phyloP scores from a whole-genome alignment of 2,329 filamentous ascomycete species.

The Aspergillus niger region DNA sequence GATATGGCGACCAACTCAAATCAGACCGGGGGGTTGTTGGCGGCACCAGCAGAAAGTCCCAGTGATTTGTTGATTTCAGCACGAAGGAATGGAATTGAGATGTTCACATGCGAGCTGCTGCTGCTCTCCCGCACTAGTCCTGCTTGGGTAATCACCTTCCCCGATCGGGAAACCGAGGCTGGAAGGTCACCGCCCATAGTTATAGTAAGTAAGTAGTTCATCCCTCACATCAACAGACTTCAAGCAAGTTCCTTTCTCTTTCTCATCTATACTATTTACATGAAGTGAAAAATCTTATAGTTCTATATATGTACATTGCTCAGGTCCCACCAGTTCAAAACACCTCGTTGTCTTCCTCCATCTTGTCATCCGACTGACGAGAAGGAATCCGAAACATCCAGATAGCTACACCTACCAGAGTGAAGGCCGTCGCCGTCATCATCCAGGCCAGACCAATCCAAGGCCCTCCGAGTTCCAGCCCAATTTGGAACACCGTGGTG shows the following conservation, averaged over 20 bases:
- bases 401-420: slow-evolving; percentile 31
- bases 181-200: background rate
- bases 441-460: slow-evolving; percentile 55
- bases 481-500: slow-evolving; percentile 50
- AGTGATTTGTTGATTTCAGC: background rate
- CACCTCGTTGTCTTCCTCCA: background rate
- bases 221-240: background rate
- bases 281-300: background rate
- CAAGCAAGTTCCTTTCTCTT: background rate
- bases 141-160: background rate
- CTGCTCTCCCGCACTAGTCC: background rate
- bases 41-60: background rate
- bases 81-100: background rate
- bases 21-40: too few species aligned
- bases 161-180: background rate
- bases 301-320: background rate
- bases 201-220: background rate
- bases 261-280: background rate
- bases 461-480: slow-evolving; percentile 47
- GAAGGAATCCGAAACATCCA: slow-evolving; percentile 31
- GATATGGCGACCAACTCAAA: too few species aligned
- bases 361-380: slow-evolving; percentile 8
- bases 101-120: background rate
- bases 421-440: slow-evolving; percentile 40
- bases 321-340: background rate